Base-by-base conservation (phyloP, 2,329 filamentous ascomycete species). In the Emergomyces pasteurianus region DNA sequence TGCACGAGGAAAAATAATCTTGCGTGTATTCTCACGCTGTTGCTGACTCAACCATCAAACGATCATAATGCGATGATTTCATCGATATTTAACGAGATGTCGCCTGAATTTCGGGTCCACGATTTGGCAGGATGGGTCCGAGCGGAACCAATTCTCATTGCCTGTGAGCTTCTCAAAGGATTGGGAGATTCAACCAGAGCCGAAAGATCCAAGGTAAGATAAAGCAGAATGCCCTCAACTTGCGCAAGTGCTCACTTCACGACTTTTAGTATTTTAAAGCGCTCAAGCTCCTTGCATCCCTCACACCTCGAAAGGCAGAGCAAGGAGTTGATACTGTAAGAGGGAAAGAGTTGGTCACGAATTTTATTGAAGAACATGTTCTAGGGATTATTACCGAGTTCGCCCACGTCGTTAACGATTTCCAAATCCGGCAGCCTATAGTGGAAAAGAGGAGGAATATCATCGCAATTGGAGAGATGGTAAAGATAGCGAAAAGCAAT, bases 371-470 rank as follows among this genome's bases (percentile, higher is more conserved):
- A 64, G 82, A 84, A 36, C 87, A 96, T 71, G 86, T 95, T 40
- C 81, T 99, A 7, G 92, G 91, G 6, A 85, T 97, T 59, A 91
- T 96, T 74, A 86, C 90, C 7, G 83, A 87, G 42, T 85, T 97
- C 65, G 90, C 89, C 0, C 86, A 92, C 64, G 77, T 80, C 10
- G 86, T 96, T 62, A 94, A 92, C 67, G 87, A 90, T 69, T 78
- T 80, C 14, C 77, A 78, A 46, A 75, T 80, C 23, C 79, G 81
- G 61, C 82, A 83, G 60, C 82, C 74, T 65, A 78, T 75, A 67
- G 81, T 71, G 68, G 91, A 96, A 70, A 90, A 91, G 68, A 84
- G 83, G 60, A 83, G 88, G 62, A 91, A 87, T 67, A 84, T 99
- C 9, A 83, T 84, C 64, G 92, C 90, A 5, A 87, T 99, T 70